Percentiles rank a stretch among this genome's conserved stretches.
Evolutionary conservation across 2,329 filamentous ascomycete genomes (phyloP).

Genomic region (Coniochaeta hoffmannii): DNA sequence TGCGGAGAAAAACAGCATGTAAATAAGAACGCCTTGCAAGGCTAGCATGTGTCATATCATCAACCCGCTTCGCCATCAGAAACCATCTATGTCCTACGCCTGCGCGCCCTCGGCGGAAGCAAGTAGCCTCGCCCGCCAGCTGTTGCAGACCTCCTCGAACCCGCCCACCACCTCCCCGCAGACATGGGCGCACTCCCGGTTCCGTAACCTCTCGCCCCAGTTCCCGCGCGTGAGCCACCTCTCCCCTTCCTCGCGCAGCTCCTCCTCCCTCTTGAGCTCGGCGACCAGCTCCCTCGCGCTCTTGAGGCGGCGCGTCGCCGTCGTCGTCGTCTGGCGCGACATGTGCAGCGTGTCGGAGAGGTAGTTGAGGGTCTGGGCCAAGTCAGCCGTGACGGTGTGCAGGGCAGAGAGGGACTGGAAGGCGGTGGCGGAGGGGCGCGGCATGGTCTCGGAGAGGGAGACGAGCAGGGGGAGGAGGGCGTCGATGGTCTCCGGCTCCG

Average conservation of each 20-base stretch:
- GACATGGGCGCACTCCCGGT: slow-evolving; percentile 73
- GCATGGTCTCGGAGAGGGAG: slow-evolving; percentile 58
- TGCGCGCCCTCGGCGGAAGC: slow-evolving; percentile 44
- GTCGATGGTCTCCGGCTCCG: slow-evolving; percentile 59
- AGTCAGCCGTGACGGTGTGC: slow-evolving; percentile 62
- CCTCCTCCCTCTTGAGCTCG: slow-evolving; percentile 77
- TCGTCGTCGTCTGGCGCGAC: slow-evolving; percentile 79
- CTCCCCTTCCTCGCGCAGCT: slow-evolving; percentile 74
- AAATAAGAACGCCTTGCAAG: not conserved
- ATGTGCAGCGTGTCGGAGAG: slow-evolving; percentile 91
- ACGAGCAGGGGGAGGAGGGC: slow-evolving; percentile 61
- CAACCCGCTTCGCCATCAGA: slow-evolving; percentile 1
- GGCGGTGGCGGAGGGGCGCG: slow-evolving; percentile 53
- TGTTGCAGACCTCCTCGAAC: slow-evolving; percentile 84
- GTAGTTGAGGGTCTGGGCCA: slow-evolving; percentile 74
- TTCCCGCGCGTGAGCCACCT: slow-evolving; percentile 74
- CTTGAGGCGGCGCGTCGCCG: slow-evolving; percentile 71
- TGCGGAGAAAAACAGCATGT: not conserved
- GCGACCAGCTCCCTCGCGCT: slow-evolving; percentile 78
- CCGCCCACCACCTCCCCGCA: slow-evolving; percentile 86
- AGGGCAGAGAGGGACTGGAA: slow-evolving; percentile 61
- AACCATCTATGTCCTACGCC: slow-evolving; percentile 5
- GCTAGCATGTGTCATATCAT: slow-evolving; percentile 3
- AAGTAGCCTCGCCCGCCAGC: slow-evolving; percentile 71
- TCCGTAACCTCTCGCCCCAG: slow-evolving; percentile 70